Evolutionary conservation across 2,329 filamentous ascomycete genomes (phyloP).

Genomic region (Epichloe hybrida): DNA sequence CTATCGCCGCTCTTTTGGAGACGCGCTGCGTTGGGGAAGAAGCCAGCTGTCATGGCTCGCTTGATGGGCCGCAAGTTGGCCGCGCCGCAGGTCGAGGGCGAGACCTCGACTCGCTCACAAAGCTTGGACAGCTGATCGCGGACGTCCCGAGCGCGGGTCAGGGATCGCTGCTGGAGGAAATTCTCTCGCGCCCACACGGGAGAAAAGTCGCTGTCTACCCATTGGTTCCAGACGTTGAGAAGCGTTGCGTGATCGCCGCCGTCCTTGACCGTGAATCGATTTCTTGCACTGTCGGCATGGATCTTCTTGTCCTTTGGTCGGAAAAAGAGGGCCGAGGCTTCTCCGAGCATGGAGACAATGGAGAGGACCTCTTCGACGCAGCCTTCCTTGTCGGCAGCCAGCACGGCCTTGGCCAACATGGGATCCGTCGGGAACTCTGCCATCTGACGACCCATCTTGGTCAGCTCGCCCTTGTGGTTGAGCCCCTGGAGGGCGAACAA

Average conservation of each 20-base stretch:
- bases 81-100: constrained; percentile 53
- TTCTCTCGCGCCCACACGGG: constrained; percentile 84
- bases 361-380: constrained; percentile 88
- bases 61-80: constrained; percentile 64
- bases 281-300: constrained; percentile 80
- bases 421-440: constrained; percentile 88
- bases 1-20: constrained; percentile 72
- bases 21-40: constrained; percentile 84
- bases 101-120: constrained; percentile 85
- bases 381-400: constrained; percentile 79
- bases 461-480: constrained; percentile 78
- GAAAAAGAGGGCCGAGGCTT: constrained; percentile 83
- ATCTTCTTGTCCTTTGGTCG: constrained; percentile 95
- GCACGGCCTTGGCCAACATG: constrained; percentile 77
- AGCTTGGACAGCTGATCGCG: constrained; percentile 84
- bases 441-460: constrained; percentile 86
- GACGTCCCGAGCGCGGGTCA: constrained; percentile 80
- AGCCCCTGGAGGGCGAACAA: constrained; percentile 83
- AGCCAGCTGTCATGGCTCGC: constrained; percentile 78
- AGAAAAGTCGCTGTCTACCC: constrained; percentile 83
- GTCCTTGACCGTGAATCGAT: constrained; percentile 78
- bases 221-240: constrained; percentile 90
- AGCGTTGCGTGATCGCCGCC: constrained; percentile 82
- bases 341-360: constrained; percentile 87
- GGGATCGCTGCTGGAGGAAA: constrained; percentile 80